phyloP scores from a whole-genome alignment of 345 rosid species.

The Noccaea bulbosa region DNA sequence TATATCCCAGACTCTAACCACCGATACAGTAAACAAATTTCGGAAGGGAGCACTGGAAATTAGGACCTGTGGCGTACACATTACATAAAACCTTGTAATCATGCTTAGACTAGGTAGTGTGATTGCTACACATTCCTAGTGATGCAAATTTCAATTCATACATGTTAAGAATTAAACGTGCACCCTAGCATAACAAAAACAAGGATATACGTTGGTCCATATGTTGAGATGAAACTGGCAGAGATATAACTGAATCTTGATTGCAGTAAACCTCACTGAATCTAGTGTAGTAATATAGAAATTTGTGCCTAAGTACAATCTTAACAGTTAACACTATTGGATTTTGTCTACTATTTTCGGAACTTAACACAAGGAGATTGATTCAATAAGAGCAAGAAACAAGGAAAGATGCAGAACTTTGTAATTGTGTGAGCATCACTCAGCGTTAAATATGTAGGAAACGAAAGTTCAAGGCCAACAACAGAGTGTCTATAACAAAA shows the following conservation, averaged over 20 bases:
- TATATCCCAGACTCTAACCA: slow-evolving; percentile 2
- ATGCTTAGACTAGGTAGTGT: slow-evolving; percentile 22
- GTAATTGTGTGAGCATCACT: slow-evolving; percentile 10
- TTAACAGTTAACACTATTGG: slow-evolving; percentile 10
- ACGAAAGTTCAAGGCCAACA: neutral
- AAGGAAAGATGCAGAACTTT: slow-evolving; percentile 22
- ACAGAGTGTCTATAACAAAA: slow-evolving; percentile 13
- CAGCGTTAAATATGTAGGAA: slow-evolving; percentile 9
- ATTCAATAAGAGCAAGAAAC: neutral
- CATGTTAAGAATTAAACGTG: neutral
- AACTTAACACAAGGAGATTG: slow-evolving; percentile 17
- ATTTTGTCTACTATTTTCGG: slow-evolving; percentile 17
- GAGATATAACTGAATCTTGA: neutral
- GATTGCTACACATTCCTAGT: slow-evolving; percentile 13
- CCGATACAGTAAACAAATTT: slow-evolving; percentile 10
- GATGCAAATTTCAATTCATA: slow-evolving; percentile 7
- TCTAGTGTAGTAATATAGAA: slow-evolving; percentile 19
- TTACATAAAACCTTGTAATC: slow-evolving; percentile 16
- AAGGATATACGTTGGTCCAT: slow-evolving; percentile 17
- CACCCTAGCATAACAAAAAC: slow-evolving; percentile 9
- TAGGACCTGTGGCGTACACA: slow-evolving; percentile 19
- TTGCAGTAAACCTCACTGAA: neutral
- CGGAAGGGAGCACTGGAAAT: slow-evolving; percentile 8
- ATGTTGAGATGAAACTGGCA: slow-evolving; percentile 11
- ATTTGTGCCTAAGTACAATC: neutral